Evolutionary conservation across 2,329 filamentous ascomycete genomes (phyloP), one percentile per base, ranked within the genome.

Genomic region (Aspergillus pseudoterreus): DNA sequence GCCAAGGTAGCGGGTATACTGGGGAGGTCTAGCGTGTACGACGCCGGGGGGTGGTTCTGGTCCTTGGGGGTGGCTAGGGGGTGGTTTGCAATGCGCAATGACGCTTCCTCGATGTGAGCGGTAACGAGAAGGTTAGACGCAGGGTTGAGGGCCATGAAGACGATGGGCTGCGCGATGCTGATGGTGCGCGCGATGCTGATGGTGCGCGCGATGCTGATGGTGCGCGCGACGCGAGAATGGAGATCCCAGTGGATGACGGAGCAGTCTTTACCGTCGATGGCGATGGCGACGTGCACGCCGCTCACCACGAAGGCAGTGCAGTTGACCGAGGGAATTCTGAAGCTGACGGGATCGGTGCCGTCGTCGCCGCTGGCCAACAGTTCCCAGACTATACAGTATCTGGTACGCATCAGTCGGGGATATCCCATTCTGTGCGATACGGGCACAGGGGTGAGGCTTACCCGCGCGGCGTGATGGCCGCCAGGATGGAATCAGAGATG

Each of bases 321-420:
- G 12, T 45, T 21, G 8, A 50, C 10, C 2, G 61, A 64, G 9
- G 66, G 58, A n/a, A 71, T 22, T 22, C 66, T 67, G 38, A 71
- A 63, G 9, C 43, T 56, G 19, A 50, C 51, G 22, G 56, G 32
- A 15, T 61, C 52, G 22, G 22, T 22, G 22, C 22, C 6, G 14
- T 58, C 52, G 2, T 60, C 62, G 11, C 53, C 21, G 27, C 8
- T 10, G 8, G 6, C 10, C 27, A 30, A 30, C 14, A 64, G 43
- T 39, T 64, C 53, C 65, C 67, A 71, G n/a, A 63, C 59, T 53
- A 68, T 57, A 39, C 67, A 70, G 27, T 62, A 60, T 24, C 66
- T 69, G 32, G 17, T 27, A 19, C 32, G 9, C 21, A 32, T 48
- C 10, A 49, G 43, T 21, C 21, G 17, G 15, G n/a, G 47, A 19